Percentiles rank a stretch among this genome's conserved stretches.
These are phyloP conservation scores for Apostasia ramifera DNA, from an alignment of 106 monocot species.

Conservation along the genomic window DNA sequence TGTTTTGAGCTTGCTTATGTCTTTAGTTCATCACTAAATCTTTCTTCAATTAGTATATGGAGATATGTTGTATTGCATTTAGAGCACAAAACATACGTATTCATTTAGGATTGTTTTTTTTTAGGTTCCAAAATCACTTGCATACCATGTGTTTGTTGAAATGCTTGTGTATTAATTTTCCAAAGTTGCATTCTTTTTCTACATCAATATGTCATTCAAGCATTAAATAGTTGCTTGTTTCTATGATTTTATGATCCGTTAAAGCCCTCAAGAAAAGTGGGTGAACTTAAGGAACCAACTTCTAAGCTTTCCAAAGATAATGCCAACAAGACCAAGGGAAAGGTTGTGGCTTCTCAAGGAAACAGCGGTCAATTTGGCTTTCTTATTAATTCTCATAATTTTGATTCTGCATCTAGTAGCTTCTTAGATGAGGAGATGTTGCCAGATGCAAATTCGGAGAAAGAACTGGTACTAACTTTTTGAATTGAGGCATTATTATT, in stretches of 20 bases:
- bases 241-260: conserved; percentile 22
- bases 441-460: conserved; percentile 80
- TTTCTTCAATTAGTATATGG: no score
- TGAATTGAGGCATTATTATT: neutral
- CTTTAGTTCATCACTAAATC: no score
- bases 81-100: no score
- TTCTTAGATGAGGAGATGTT: conserved; percentile 35
- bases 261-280: conserved; percentile 7
- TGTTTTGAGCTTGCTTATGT: no score
- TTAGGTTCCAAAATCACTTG: no score
- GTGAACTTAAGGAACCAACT: conserved; percentile 10
- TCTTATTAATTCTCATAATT: conserved; percentile 23
- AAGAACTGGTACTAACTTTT: conserved; percentile 53
- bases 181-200: no score
- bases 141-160: no score
- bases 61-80: no score
- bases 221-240: neutral
- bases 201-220: no score
- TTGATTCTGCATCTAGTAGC: conserved; percentile 10
- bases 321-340: conserved; percentile 13
- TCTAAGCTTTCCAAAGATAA: conserved; percentile 22
- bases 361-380: conserved; percentile 7
- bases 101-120: no score
- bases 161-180: no score
- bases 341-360: conserved; percentile 10